Base-by-base conservation (phyloP, 257 asterid genomes). In the Paulownia fortunei region DNA sequence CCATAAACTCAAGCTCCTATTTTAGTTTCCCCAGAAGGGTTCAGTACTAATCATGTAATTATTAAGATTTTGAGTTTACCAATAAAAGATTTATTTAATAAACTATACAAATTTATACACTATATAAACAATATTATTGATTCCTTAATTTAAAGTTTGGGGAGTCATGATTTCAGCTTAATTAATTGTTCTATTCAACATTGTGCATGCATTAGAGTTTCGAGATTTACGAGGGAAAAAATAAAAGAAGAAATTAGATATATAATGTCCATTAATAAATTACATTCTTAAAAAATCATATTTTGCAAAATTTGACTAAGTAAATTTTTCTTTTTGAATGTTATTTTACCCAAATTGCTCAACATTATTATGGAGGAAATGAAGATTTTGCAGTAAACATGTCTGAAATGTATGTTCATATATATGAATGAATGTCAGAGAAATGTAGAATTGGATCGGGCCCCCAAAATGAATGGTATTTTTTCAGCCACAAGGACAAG, bases 401-500 rank as follows among this genome's bases (percentile, higher is more conserved):
- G 9, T n/a, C 60, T 19, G 1, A n/a, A n/a, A 54, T 54, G 15
- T 10, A 15, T n/a, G 21, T 21, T 0, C 3, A 37, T 19, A 6
- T 13, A 11, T 26, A 3, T 7, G n/a, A n/a, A 46, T 24, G 41
- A 19, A 61, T 24, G 5, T 81, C 85, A 90, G 96, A 91, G 56
- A 91, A 87, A 82, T 91, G 96, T 76, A 77, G 94, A 66, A 87
- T 91, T 2, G 94, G 96, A 74, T 87, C 91, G 0, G 89, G 92
- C 8, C 92, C 92, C 61, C 96, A 91, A 64, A 87, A 91, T 46
- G 96, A 89, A 44, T 91, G 96, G 96, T 91, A 91, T 76, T 86
- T 91, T 49, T 91, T 91, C 85, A 91, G 94, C 80, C 96, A 89
- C 81, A 91, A 91, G 79, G 96, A 91, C 86, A 89, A 89, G 70